A percentile compares a stretch with the other conserved stretches of the same genome.
Evolutionary conservation across 2,329 filamentous ascomycete genomes (phyloP).

Genomic region (Curvularia sp.): DNA sequence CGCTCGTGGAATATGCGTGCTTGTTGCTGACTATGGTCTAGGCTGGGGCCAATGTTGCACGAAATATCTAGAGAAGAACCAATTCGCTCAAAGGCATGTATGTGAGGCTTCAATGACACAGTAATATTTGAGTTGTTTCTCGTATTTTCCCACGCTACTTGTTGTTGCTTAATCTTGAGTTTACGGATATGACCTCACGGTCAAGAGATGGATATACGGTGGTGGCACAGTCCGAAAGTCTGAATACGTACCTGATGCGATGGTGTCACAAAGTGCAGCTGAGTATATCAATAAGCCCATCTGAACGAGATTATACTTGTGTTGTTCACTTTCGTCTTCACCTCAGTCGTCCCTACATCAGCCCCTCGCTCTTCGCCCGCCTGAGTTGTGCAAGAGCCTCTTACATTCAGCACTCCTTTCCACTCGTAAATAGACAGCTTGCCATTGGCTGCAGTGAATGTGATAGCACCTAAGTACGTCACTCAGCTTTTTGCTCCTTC

Average conservation of each 20-base stretch:
- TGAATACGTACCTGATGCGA: conserved; percentile 25
- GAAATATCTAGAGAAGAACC: conserved; percentile 7
- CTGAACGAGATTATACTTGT: background rate
- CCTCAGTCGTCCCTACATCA: background rate
- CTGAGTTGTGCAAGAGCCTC: background rate
- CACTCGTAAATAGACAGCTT: background rate
- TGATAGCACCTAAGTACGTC: conserved; percentile 24
- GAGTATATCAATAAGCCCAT: conserved; percentile 9
- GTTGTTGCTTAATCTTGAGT: conserved; percentile 4
- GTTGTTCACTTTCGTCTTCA: background rate
- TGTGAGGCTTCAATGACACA: conserved; percentile 8
- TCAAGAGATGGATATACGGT: conserved; percentile 13
- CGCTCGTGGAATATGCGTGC: conserved; percentile 14
- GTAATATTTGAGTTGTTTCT: background rate
- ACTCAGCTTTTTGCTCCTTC: conserved; percentile 32
- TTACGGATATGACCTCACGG: conserved; percentile 10
- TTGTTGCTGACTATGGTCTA: conserved; percentile 11
- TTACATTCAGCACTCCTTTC: conserved; percentile 2
- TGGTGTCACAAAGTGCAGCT: conserved; percentile 27
- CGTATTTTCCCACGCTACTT: background rate
- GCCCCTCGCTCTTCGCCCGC: background rate
- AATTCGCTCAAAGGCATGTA: conserved; percentile 6
- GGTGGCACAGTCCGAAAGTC: conserved; percentile 14
- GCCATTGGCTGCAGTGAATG: conserved; percentile 4
- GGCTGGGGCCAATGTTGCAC: conserved; percentile 24